Conservation (phyloP, 352 stramenopile species). For the Phytophthora macrochlamydospora region DNA sequence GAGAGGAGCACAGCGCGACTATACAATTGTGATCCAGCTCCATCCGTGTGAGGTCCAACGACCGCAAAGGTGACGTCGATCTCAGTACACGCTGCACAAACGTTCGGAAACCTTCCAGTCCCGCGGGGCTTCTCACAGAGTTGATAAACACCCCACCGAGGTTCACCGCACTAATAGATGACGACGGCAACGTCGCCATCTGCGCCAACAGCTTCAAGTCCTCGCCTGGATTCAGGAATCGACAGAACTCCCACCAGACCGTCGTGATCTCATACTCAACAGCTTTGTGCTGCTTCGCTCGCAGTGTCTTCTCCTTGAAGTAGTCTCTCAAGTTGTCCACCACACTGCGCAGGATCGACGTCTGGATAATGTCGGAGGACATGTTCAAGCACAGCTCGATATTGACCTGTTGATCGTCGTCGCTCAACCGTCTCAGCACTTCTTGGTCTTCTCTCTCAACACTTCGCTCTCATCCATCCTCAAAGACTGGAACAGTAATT, state of each 20-base stretch:
- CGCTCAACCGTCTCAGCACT: conserved; percentile 5
- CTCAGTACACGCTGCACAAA: conserved; percentile 19
- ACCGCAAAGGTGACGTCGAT: conserved; percentile 25
- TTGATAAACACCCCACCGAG: conserved; percentile 25
- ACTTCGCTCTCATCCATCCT: conserved; percentile 11
- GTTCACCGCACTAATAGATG: conserved; percentile 22
- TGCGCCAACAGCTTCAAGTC: conserved; percentile 20
- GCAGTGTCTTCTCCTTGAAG: not conserved
- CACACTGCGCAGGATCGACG: conserved; percentile 19
- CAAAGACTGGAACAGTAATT: conserved; percentile 25
- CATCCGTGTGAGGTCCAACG: conserved; percentile 29
- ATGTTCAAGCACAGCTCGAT: conserved; percentile 25
- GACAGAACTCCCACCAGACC: conserved; percentile 27
- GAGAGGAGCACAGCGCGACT: conserved; percentile 30
- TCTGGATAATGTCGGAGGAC: conserved; percentile 17
- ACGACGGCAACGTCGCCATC: conserved; percentile 23
- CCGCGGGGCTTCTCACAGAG: conserved; percentile 14
- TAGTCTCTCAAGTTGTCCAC: conserved; percentile 11
- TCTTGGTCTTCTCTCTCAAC: conserved; percentile 15
- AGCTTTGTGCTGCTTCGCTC: not conserved
- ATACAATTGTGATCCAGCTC: conserved; percentile 21
- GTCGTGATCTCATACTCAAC: conserved; percentile 23
- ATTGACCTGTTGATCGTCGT: conserved; percentile 1
- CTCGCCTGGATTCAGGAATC: conserved; percentile 21
- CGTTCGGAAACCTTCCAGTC: conserved; percentile 17